Percentiles rank a stretch among this genome's conserved stretches.
These are phyloP conservation scores for Candida germanica DNA, from an alignment of 805 yeast genomes.

Conservation along the genomic window DNA sequence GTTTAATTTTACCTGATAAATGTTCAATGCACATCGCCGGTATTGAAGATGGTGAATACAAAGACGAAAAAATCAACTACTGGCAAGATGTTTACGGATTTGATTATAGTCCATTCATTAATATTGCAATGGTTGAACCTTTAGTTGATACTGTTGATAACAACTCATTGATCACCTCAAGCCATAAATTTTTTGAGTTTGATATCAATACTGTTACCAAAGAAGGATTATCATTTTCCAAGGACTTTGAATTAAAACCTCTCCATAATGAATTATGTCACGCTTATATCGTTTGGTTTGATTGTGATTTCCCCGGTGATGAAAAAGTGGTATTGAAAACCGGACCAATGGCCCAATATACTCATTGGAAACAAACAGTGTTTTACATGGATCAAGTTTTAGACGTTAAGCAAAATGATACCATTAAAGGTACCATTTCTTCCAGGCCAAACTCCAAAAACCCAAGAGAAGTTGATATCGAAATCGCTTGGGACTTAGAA, in stretches of 20 bases:
- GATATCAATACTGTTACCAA: slow-evolving; percentile 87
- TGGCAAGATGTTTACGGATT: slow-evolving; percentile 99
- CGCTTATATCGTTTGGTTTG: slow-evolving; percentile 93
- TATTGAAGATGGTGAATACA: slow-evolving; percentile 89
- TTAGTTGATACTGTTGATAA: slow-evolving; percentile 92
- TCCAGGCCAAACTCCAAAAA: slow-evolving; percentile 74
- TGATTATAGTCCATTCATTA: slow-evolving; percentile 88
- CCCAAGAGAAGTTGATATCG: slow-evolving; percentile 88
- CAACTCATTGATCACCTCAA: slow-evolving; percentile 66
- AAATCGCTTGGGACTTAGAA: slow-evolving; percentile 54
- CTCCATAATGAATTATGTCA: slow-evolving; percentile 78
- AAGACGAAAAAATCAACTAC: slow-evolving; percentile 83
- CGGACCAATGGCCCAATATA: slow-evolving; percentile 90
- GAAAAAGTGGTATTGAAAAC: slow-evolving; percentile 78
- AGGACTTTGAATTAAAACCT: slow-evolving; percentile 68
- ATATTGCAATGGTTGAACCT: slow-evolving; percentile 87
- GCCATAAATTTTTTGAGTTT: slow-evolving; percentile 68
- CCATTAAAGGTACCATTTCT: slow-evolving; percentile 64
- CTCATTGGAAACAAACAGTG: slow-evolving; percentile 99
- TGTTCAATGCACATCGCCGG: slow-evolving; percentile 88
- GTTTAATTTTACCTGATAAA: slow-evolving; percentile 92
- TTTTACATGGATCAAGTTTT: slow-evolving; percentile 84
- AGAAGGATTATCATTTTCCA: slow-evolving; percentile 74
- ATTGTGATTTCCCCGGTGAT: slow-evolving; percentile 77
- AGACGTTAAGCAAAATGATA: slow-evolving; percentile 73